phyloP scores from a whole-genome alignment of 768 basidiomycete species.

The Lactarius quietus region DNA sequence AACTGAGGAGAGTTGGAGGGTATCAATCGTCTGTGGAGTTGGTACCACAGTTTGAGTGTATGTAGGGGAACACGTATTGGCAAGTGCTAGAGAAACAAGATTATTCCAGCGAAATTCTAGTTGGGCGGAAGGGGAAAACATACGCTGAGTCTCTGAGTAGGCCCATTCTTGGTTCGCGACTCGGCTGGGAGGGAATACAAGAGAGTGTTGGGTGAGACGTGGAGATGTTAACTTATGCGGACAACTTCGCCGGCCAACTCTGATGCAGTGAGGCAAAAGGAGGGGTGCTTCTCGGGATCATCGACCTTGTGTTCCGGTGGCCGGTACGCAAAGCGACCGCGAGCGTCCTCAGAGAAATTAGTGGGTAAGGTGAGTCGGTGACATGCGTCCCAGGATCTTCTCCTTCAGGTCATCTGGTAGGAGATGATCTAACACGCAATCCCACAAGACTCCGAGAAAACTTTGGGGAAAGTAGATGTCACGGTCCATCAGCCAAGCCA shows the following conservation, averaged over 20 bases:
- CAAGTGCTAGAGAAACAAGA: constrained; percentile 22
- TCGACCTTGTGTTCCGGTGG: constrained; percentile 2
- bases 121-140: constrained; percentile 16
- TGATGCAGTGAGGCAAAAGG: constrained; percentile 23
- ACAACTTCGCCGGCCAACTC: constrained; percentile 18
- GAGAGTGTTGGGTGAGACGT: constrained; percentile 5
- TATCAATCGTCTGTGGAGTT: neutral
- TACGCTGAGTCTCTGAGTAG: constrained; percentile 10
- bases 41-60: constrained; percentile 2
- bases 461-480: constrained; percentile 34
- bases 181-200: constrained; percentile 19
- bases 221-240: constrained; percentile 23
- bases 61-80: constrained; percentile 15
- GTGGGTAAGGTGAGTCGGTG: constrained; percentile 32
- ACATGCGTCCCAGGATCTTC: constrained; percentile 37
- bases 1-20: constrained; percentile 8
- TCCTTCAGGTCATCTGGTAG: constrained; percentile 34
- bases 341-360: constrained; percentile 25
- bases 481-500: constrained; percentile 18
- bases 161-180: constrained; percentile 23
- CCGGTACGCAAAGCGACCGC: constrained; percentile 4
- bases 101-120: constrained; percentile 23
- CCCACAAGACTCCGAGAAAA: constrained; percentile 43
- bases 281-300: constrained; percentile 10
- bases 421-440: constrained; percentile 33